Evolutionary conservation across 345 rosid species (phyloP).

Genomic region (Dipteronia dyeriana): DNA sequence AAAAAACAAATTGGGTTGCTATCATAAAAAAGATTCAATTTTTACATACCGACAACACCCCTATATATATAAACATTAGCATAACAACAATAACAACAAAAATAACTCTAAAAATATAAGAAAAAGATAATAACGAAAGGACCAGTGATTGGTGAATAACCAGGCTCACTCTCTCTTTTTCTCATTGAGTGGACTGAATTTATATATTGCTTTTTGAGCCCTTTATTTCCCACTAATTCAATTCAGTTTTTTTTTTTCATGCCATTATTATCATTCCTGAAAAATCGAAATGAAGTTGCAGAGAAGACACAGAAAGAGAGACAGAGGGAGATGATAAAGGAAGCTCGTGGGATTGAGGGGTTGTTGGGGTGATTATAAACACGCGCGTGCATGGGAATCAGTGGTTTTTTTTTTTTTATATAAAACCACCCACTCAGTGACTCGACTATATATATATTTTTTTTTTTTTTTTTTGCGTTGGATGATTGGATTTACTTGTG

Average conservation of each 20-base stretch:
- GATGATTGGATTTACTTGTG: neutral
- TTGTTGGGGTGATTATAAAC: conserved; percentile 11
- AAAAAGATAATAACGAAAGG: neutral
- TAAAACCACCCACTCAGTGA: conserved; percentile 11
- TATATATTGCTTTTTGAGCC: neutral
- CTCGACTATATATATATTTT: no score
- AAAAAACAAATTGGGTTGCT: conserved; percentile 2
- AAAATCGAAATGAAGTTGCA: conserved; percentile 32
- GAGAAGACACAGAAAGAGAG: conserved; percentile 24
- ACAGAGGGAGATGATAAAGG: neutral
- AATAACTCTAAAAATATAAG: neutral
- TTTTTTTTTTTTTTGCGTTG: no score
- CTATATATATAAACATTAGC: neutral
- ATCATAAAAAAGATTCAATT: conserved; percentile 11
- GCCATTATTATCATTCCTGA: conserved; percentile 26
- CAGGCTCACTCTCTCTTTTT: neutral
- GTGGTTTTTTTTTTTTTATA: neutral
- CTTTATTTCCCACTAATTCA: conserved; percentile 23
- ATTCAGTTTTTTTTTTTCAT: conserved; percentile 6
- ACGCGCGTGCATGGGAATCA: conserved; percentile 26
- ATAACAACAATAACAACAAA: neutral
- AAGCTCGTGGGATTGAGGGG: conserved; percentile 21
- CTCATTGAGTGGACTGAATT: conserved; percentile 2
- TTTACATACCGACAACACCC: conserved; percentile 14
- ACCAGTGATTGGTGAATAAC: neutral